A percentile compares a stretch with the other conserved stretches of the same genome.
Conservation (phyloP, 352 stramenopile species). For the Phytophthora quininea region DNA sequence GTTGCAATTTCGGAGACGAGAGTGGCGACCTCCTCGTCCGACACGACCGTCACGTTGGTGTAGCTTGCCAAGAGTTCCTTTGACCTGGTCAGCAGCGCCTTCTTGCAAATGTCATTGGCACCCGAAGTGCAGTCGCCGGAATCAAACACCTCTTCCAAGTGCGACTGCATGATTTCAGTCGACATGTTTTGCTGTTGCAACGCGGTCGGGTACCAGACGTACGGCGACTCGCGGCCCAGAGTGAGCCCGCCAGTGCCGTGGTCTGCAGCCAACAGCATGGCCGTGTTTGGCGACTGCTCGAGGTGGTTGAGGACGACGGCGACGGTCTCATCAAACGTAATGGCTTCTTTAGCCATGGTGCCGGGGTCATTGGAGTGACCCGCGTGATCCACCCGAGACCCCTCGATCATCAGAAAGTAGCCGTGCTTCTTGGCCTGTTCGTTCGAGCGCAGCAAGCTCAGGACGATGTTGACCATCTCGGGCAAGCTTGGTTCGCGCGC, state of each 20-base stretch:
- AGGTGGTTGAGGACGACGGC: constrained; percentile 67
- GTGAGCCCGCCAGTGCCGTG: constrained; percentile 73
- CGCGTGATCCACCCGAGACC: constrained; percentile 72
- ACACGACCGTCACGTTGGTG: constrained; percentile 57
- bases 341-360: constrained; percentile 71
- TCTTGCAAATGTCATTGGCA: constrained; percentile 56
- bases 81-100: constrained; percentile 36
- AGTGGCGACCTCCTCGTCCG: constrained; percentile 27
- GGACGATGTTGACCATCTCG: constrained; percentile 69
- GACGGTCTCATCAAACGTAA: constrained; percentile 75
- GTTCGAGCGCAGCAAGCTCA: constrained; percentile 72
- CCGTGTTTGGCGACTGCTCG: constrained; percentile 52
- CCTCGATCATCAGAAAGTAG: constrained; percentile 81
- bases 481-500: constrained; percentile 58
- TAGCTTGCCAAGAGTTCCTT: constrained; percentile 55
- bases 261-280: constrained; percentile 61
- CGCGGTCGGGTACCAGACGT: constrained; percentile 56
- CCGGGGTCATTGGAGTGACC: constrained; percentile 73
- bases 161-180: constrained; percentile 57
- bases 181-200: constrained; percentile 65
- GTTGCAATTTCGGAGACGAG: constrained; percentile 47
- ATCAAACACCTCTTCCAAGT: constrained; percentile 43
- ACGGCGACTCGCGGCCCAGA: constrained; percentile 49
- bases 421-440: constrained; percentile 72
- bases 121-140: constrained; percentile 35